Evolutionary conservation across 495 filamentous ascomycete genomes (phyloP).

Genomic region (Jackrogersella multiformis): DNA sequence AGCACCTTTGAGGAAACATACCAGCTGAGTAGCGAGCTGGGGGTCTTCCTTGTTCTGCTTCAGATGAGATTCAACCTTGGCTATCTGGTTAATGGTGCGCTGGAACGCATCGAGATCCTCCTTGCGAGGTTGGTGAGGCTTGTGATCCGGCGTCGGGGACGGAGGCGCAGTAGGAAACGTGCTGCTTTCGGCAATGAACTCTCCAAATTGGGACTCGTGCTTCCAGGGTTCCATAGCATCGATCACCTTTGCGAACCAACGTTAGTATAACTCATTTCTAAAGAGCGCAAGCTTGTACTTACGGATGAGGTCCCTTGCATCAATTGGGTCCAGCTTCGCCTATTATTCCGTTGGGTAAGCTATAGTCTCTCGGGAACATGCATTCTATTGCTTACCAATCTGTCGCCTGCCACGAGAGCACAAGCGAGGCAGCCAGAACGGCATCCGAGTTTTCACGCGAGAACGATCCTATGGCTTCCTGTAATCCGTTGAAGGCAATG

Average conservation of each 20-base stretch:
- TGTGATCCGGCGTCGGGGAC: constrained; percentile 66
- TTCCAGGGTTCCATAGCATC: constrained; percentile 94
- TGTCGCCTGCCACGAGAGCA: constrained; percentile 95
- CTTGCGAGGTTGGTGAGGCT: constrained; percentile 65
- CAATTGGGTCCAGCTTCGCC: constrained; percentile 89
- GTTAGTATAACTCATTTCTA: constrained; percentile 44
- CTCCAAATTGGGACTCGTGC: constrained; percentile 83
- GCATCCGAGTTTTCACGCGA: constrained; percentile 89
- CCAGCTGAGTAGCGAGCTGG: constrained; percentile 78
- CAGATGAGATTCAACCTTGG: constrained; percentile 74
- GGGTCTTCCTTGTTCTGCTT: constrained; percentile 77
- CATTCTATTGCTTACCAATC: constrained; percentile 80
- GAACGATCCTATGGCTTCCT: constrained; percentile 85
- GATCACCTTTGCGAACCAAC: constrained; percentile 68
- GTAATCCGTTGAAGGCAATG: constrained; percentile 84
- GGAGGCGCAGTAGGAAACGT: constrained; percentile 70
- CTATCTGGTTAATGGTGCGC: constrained; percentile 72
- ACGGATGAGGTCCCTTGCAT: constrained; percentile 92
- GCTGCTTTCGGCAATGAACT: constrained; percentile 81
- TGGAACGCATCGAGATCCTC: constrained; percentile 76
- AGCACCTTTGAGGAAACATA: constrained; percentile 81
- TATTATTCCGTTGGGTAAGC: constrained; percentile 55
- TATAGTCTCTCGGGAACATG: constrained; percentile 41
- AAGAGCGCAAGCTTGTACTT: constrained; percentile 45
- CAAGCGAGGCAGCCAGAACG: constrained; percentile 87